phyloP scores from a whole-genome alignment of 2,329 filamentous ascomycete species.

The Colletotrichum sp. region DNA sequence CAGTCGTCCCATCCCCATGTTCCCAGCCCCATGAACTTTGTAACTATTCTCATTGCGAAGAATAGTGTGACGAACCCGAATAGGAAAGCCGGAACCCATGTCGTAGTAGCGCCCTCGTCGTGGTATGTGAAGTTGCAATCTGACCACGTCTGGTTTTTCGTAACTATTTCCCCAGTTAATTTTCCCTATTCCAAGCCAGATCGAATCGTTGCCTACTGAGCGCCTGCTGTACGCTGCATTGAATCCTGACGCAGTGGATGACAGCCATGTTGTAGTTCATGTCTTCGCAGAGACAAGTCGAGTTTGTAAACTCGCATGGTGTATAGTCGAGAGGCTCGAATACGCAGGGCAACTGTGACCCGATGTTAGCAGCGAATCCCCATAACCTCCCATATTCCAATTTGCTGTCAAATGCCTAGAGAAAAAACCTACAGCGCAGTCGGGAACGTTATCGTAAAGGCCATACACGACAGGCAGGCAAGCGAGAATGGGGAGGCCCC shows the following conservation, averaged over 20 bases:
- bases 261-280: slow-evolving; percentile 16
- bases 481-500: neutral
- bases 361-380: neutral
- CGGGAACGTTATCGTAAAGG: slow-evolving; percentile 5
- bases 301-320: neutral
- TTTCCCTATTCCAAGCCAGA: too few relatives aligned
- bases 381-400: neutral
- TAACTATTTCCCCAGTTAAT: neutral
- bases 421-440: slow-evolving; percentile 5
- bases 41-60: neutral
- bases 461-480: slow-evolving; percentile 5
- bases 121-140: slow-evolving; percentile 2
- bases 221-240: slow-evolving; percentile 13
- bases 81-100: neutral
- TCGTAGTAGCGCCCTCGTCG: neutral
- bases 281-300: slow-evolving; percentile 8
- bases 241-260: slow-evolving; percentile 8
- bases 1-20: slow-evolving; percentile 13
- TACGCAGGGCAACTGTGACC: neutral
- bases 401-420: too few relatives aligned
- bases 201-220: neutral
- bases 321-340: slow-evolving; percentile 8
- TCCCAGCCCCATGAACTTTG: neutral
- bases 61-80: neutral
- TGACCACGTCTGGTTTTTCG: slow-evolving; percentile 10